phyloP scores from a whole-genome alignment of 2,329 filamentous ascomycete genomes.

The Pseudogymnoascus sp. region DNA sequence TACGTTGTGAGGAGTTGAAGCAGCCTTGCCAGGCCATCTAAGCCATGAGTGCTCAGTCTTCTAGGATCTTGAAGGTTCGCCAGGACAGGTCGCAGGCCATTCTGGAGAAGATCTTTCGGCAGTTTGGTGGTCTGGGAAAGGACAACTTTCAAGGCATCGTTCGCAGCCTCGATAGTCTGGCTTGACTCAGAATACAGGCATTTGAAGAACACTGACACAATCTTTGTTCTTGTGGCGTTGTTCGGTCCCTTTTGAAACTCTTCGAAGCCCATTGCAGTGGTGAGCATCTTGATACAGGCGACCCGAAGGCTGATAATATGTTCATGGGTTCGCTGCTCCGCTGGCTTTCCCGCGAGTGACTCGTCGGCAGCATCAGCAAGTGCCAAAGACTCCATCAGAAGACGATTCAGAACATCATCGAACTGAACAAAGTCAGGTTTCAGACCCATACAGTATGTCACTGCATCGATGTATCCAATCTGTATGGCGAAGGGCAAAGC shows the following conservation, averaged over 20 bases:
- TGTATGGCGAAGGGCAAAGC: slow-evolving; percentile 90
- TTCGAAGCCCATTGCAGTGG: slow-evolving; percentile 85
- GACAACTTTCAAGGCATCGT: slow-evolving; percentile 80
- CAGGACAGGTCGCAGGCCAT: slow-evolving; percentile 86
- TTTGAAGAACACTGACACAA: slow-evolving; percentile 96
- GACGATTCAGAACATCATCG: slow-evolving; percentile 80
- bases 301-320: slow-evolving; percentile 86
- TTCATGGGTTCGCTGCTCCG: slow-evolving; percentile 91
- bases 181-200: slow-evolving; percentile 88
- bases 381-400: slow-evolving; percentile 88
- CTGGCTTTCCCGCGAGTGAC: slow-evolving; percentile 80
- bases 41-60: slow-evolving; percentile 74
- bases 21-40: slow-evolving; percentile 84
- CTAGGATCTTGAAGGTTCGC: slow-evolving; percentile 94
- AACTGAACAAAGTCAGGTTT: slow-evolving; percentile 85
- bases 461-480: slow-evolving; percentile 96
- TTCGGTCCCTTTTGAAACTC: slow-evolving; percentile 74
- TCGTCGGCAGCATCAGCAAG: slow-evolving; percentile 93
- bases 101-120: slow-evolving; percentile 90
- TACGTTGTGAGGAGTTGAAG: slow-evolving; percentile 92
- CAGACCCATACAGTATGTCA: slow-evolving; percentile 87
- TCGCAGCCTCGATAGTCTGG: slow-evolving; percentile 88
- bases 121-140: slow-evolving; percentile 83
- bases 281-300: slow-evolving; percentile 85
- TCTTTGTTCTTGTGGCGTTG: slow-evolving; percentile 57